Conservation (phyloP, 2,329 filamentous ascomycete species). For the Fusarium protoensiforme region DNA sequence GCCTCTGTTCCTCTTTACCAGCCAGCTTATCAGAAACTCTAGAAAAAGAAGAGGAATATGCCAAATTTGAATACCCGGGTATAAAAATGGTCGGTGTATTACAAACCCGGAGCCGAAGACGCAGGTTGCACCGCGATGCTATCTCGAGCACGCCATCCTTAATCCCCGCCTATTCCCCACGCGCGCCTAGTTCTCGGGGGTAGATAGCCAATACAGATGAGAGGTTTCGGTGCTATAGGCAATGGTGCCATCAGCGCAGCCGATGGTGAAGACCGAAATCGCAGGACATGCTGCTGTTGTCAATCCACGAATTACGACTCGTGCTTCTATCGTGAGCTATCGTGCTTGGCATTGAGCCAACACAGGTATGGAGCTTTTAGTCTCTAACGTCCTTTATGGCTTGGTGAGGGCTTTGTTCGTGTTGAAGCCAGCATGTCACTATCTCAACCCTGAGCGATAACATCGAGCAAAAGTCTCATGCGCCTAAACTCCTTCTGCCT, state of each 20-base stretch:
- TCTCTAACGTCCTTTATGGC: not conserved
- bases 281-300: not conserved
- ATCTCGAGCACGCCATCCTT: constrained; percentile 11
- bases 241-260: not conserved
- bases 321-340: not conserved
- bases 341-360: not conserved
- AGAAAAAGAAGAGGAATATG: not conserved
- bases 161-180: constrained; percentile 17
- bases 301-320: not conserved
- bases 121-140: not conserved
- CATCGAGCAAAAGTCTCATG: too few species aligned
- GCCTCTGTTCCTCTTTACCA: not conserved
- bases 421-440: too few species aligned
- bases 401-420: not conserved
- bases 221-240: not conserved
- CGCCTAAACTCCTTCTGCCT: too few species aligned
- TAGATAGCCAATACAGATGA: not conserved
- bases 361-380: not conserved
- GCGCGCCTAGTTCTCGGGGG: not conserved
- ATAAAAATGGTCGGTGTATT: not conserved
- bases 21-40: not conserved
- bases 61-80: not conserved
- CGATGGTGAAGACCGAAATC: not conserved
- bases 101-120: constrained; percentile 4
- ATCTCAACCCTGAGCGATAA: too few species aligned